phyloP scores from a whole-genome alignment of 495 filamentous ascomycete genomes.

The Talaromyces ruber region DNA sequence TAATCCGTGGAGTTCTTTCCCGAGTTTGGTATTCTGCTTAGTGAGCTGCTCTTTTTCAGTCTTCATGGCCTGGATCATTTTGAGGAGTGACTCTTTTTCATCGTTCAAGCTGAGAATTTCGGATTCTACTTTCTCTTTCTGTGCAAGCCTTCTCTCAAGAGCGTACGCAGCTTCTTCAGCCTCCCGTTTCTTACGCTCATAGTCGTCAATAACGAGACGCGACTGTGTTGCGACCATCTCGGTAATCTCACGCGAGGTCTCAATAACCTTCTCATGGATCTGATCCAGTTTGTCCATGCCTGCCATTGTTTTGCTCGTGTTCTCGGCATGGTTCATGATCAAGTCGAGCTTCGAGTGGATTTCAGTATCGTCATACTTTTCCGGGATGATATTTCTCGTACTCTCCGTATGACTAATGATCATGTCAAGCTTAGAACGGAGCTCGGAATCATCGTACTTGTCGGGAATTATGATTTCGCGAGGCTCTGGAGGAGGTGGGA shows the following conservation, averaged over 20 bases:
- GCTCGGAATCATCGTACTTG: constrained; percentile 50
- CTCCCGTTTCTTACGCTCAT: constrained; percentile 68
- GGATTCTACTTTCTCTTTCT: constrained; percentile 71
- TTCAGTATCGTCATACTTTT: constrained; percentile 49
- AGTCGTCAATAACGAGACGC: constrained; percentile 65
- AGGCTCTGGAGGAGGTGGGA: constrained; percentile 32
- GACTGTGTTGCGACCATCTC: constrained; percentile 78
- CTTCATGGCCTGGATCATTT: constrained; percentile 48
- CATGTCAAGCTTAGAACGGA: constrained; percentile 78
- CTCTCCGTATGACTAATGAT: constrained; percentile 54
- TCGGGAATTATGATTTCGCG: constrained; percentile 21
- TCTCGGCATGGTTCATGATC: constrained; percentile 53
- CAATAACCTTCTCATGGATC: constrained; percentile 81
- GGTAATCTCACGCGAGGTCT: constrained; percentile 79
- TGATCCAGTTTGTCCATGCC: constrained; percentile 71
- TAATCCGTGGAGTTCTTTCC: constrained; percentile 75
- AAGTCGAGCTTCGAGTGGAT: constrained; percentile 70
- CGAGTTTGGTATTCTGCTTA: constrained; percentile 65
- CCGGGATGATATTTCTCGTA: constrained; percentile 19
- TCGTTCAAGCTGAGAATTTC: constrained; percentile 56
- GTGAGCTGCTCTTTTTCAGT: constrained; percentile 63
- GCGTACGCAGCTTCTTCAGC: constrained; percentile 75
- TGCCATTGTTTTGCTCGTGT: constrained; percentile 27
- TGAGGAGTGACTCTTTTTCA: constrained; percentile 54
- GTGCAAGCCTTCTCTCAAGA: constrained; percentile 66